Base-by-base conservation (phyloP, 177 flowering plant genomes). In the Tripterygium wilfordii region DNA sequence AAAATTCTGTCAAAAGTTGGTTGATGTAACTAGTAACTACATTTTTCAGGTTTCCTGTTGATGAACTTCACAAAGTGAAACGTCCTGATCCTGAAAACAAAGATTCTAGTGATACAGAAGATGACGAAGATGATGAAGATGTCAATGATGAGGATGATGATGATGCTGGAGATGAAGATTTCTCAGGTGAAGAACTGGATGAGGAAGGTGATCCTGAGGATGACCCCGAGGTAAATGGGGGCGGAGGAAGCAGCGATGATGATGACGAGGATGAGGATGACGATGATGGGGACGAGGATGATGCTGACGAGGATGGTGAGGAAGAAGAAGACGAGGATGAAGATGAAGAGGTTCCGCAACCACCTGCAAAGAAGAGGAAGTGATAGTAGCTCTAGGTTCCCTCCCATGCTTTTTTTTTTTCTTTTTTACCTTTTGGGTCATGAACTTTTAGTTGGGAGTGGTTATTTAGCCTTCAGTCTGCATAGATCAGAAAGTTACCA, bases 21-120 rank as follows among this genome's bases (percentile, higher is more conserved):
- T 46, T 0, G 10, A 4, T 15, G 5, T 36, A 9, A 27, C 9
- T 5, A n/a, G n/a, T n/a, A n/a, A n/a, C n/a, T n/a, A n/a, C 13
- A 26, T 49, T 26, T 55, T 49, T 24, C 68, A 75, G 79, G 62
- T 75, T 82, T 53, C 75, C 83, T 17, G 19, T 72, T 0, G 65
- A 54, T 5, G 77, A 72, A 54, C 74, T 72, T 51, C 68, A 55
- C 57, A 69, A 47, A 46, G 47, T 19, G 60, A 37, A 70, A 50
- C 36, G 37, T 31, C 62, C 74, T 27, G 71, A 30, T 30, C 49
- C 67, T 31, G 82, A 77, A 43, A 71, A 77, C 54, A 65, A 66
- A 56, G 87, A 78, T 61, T 74, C 53, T 10, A 75, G 79, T 62
- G 91, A 80, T n/a, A 67, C 77, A 8, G 87, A 85, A 24, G 80